Base-by-base conservation (phyloP, 805 yeast genomes). In the Teunomyces lycoperdinae region DNA sequence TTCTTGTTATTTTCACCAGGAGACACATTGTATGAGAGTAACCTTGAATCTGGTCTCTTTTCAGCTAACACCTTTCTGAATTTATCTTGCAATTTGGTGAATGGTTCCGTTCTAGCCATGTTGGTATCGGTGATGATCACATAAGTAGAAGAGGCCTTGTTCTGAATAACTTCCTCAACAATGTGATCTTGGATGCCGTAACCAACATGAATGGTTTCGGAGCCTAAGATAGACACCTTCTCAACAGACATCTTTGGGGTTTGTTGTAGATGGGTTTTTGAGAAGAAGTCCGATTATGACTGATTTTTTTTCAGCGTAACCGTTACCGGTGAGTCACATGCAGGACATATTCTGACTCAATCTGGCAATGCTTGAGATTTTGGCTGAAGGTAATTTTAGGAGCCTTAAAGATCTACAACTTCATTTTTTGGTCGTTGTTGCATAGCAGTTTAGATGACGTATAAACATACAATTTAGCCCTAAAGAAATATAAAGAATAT, bases 1-100 rank as follows among this genome's bases (percentile, higher is more conserved):
- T 81, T 85, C 71, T 94, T 94, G 66, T 86, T 86, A 46, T 89
- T 81, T 67, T 94, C 99, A 44, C 99, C 99, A 0, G 99, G 99
- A 4, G 94, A 74, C 11, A 94, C 88, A 3, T 78, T 75, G 65
- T 85, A 91, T 10, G 82, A 74, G 47, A 94, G 70, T 31, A 94
- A 67, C 53, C 99, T 79, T 2, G 90, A 74, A 0, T 49, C 74
- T 0, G 85, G 81, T 46, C 84, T 64, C 31, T 60, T 54, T 17
- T 51, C 54, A 0, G 52, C 53, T 52, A 78, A 63, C 27, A 64
- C 58, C 1, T 58, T 58, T 33, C 67, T 61, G 59, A 87, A 79
- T 26, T 72, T 73, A 1, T 58, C 50, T 5, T 63, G 61, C 54
- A 83, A 77, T 5, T 71, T 66, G 26, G 71, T 71, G 58, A 83